These are phyloP conservation scores for Hygrocybe punicea DNA, from an alignment of 768 basidiomycete genomes.

Conservation along the genomic window DNA sequence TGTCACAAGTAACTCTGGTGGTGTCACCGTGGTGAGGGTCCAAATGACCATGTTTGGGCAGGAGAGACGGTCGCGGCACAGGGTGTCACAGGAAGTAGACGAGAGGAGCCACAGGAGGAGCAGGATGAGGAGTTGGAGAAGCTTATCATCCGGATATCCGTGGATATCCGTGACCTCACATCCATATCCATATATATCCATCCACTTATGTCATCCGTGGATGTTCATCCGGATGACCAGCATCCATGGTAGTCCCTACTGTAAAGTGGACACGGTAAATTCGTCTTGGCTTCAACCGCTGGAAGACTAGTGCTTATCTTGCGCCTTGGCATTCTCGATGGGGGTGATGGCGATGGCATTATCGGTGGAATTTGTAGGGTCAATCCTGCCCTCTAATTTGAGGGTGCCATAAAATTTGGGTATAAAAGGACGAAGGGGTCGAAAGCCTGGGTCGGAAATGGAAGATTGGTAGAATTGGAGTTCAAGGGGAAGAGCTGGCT, in stretches of 20 bases:
- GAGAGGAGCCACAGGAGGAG: background rate
- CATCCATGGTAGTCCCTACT: background rate
- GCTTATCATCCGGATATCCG: background rate
- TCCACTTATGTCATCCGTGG: background rate
- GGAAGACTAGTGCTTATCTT: slow-evolving; percentile 9
- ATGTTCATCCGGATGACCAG: background rate
- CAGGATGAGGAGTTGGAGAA: background rate
- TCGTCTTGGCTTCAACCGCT: background rate
- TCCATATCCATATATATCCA: background rate
- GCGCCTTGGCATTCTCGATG: background rate
- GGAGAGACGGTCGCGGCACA: background rate
- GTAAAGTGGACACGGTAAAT: slow-evolving; percentile 8
- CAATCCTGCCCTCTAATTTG: slow-evolving; percentile 35
- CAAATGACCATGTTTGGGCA: too few relatives aligned
- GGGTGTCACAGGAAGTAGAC: too few relatives aligned
- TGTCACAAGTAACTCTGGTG: too few relatives aligned
- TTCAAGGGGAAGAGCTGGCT: slow-evolving; percentile 64
- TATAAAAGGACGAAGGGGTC: slow-evolving; percentile 53
- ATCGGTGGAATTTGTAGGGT: background rate
- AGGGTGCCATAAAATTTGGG: slow-evolving; percentile 81
- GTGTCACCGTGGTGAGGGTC: too few relatives aligned
- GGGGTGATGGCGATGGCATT: background rate
- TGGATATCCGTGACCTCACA: background rate
- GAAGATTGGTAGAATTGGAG: slow-evolving; percentile 67
- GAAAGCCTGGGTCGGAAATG: slow-evolving; percentile 39